Evolutionary conservation across 352 stramenopile genomes (phyloP), one percentile per base, ranked within the genome.

Genomic region (Halophytophthora polymorphica): DNA sequence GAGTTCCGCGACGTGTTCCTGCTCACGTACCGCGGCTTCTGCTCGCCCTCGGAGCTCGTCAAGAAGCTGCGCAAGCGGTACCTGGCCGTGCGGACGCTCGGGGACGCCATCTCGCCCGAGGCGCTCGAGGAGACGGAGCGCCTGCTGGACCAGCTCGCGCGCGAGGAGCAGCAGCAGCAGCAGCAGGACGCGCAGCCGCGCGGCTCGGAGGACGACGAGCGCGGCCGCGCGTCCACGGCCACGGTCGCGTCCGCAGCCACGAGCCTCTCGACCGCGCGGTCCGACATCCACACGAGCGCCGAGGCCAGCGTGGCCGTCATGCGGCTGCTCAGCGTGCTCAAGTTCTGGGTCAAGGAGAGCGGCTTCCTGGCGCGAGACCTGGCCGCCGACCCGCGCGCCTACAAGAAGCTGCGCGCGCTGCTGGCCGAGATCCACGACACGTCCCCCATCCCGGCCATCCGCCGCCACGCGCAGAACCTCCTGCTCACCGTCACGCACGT

Each of bases 281-380:
- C 82, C 1, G 80, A 92, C 48, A 89, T 93, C 50, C 86, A 88
- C 56, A 87, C 80, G 6, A 67, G 71, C 25, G 83, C 89, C 69
- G 82, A 91, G 50, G 84, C 81, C 18, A 92, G 77, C 40, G 77
- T 95, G 15, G 91, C 82, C 8, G 91, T 95, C 54, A 95, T 95
- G 83, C 80, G 84, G 5, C 44, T 92, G 17, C 68, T 95, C 33
- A 93, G 77, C 49, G 80, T 95, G 11, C 67, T 95, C 48, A 95
- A 95, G 55, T 95, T 79, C 42, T 95, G 84, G 84, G 90, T 95
- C 59, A 92, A 90, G 46, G 84, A 95, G 45, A 92, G 81, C 45
- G 75, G 74, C 0, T 95, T 82, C 61, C 92, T 95, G 29, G 78
- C 93, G 15, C 69, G 83, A 48, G 84, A 95, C 60, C 35, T 95